Evolutionary conservation across 129 eudicot species (phyloP).

Genomic region (Kitagawia praeruptora): DNA sequence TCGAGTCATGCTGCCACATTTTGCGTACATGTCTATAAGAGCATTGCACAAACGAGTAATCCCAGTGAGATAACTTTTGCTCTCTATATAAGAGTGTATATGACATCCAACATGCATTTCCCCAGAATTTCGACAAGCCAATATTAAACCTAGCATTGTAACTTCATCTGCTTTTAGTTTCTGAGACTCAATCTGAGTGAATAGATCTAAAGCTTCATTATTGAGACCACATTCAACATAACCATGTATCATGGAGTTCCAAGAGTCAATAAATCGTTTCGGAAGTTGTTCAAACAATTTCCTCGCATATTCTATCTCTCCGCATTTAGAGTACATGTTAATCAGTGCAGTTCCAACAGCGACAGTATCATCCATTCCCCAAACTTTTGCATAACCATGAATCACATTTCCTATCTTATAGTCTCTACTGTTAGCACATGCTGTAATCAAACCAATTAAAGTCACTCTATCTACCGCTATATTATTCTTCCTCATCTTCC

Average conservation of each 20-base stretch:
- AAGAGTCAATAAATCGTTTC: conserved; percentile 19
- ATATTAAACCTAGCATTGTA: conserved; percentile 23
- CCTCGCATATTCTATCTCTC: conserved; percentile 15
- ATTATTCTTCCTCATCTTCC: conserved; percentile 16
- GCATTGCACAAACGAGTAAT: conserved; percentile 20
- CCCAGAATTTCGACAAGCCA: conserved; percentile 30
- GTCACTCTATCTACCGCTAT: conserved; percentile 19
- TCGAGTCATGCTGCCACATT: conserved; percentile 25
- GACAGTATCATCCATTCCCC: conserved; percentile 17
- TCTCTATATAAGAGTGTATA: conserved; percentile 19
- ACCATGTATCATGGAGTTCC: conserved; percentile 32
- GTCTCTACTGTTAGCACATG: conserved; percentile 16
- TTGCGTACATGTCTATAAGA: conserved; percentile 28
- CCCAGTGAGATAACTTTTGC: conserved; percentile 3
- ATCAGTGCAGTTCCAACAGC: conserved; percentile 26
- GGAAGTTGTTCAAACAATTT: conserved; percentile 25
- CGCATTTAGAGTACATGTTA: conserved; percentile 26
- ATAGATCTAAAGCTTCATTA: conserved; percentile 18
- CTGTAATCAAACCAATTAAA: conserved; percentile 22
- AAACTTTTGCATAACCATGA: conserved; percentile 19
- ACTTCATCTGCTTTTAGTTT: conserved; percentile 23
- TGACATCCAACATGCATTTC: conserved; percentile 3
- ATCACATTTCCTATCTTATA: conserved; percentile 12
- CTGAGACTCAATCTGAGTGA: conserved; percentile 11
- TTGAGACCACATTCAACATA: conserved; percentile 20